phyloP scores from a whole-genome alignment of 2,329 filamentous ascomycete species.

The Diaporthe ampelina region DNA sequence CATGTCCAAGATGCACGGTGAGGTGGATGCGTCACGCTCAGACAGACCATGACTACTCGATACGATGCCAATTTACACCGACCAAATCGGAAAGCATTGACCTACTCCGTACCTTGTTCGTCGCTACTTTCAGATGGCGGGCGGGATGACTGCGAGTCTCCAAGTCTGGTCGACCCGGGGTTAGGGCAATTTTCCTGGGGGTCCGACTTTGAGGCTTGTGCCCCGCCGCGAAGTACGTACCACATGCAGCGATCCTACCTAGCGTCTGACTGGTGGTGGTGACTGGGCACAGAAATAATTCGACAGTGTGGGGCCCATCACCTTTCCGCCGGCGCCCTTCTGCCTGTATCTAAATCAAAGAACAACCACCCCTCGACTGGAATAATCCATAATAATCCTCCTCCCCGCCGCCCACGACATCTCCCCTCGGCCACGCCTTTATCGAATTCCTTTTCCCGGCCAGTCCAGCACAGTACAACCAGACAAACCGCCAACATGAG shows the following conservation, averaged over 20 bases:
- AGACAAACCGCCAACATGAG: slow-evolving; percentile 78
- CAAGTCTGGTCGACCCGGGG: not conserved
- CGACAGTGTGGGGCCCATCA: slow-evolving; percentile 36
- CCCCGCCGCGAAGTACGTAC: slow-evolving; percentile 7
- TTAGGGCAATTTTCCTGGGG: not conserved
- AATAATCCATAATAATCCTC: slow-evolving; percentile 33
- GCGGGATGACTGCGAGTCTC: not conserved
- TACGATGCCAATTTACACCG: slow-evolving; percentile 27
- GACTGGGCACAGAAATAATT: slow-evolving; percentile 38
- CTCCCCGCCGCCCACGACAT: slow-evolving; percentile 21
- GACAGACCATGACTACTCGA: slow-evolving; percentile 26
- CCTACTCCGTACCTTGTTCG: slow-evolving; percentile 3
- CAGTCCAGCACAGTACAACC: slow-evolving; percentile 31
- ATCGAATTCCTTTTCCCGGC: not conserved
- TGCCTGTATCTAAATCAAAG: slow-evolving; percentile 21
- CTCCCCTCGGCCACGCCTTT: not conserved
- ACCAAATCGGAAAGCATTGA: slow-evolving; percentile 32
- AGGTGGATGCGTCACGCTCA: slow-evolving; percentile 7
- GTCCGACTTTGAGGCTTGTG: not conserved
- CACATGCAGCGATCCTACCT: slow-evolving; percentile 1
- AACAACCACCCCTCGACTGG: slow-evolving; percentile 19
- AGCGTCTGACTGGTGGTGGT: slow-evolving; percentile 33
- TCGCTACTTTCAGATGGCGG: slow-evolving; percentile 12
- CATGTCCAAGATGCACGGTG: slow-evolving; percentile 9
- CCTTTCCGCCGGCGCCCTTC: slow-evolving; percentile 33